A percentile compares a stretch with the other conserved stretches of the same genome.
Evolutionary conservation across 1,139 yeast species (phyloP).

Genomic region (Groenewaldozyma auringiensis): DNA sequence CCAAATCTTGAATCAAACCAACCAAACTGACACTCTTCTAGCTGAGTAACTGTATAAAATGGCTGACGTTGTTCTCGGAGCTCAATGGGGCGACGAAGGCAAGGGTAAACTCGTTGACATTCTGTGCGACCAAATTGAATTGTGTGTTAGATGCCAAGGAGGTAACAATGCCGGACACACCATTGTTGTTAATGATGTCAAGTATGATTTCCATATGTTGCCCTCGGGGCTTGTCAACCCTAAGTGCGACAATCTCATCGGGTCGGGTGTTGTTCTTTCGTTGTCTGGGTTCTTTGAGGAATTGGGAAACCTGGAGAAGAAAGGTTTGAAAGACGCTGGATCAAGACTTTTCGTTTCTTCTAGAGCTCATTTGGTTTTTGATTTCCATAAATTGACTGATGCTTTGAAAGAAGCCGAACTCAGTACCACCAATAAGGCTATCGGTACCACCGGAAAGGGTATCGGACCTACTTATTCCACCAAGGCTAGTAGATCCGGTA

Average conservation of each 20-base stretch:
- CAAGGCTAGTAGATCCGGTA: conserved; percentile 93
- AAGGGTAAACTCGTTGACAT: conserved; percentile 95
- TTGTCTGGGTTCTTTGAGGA: conserved; percentile 90
- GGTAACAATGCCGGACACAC: conserved; percentile 99
- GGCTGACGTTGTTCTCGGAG: conserved; percentile 92
- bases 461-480: conserved; percentile 98
- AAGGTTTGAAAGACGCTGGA: conserved; percentile 56
- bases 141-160: conserved; percentile 97
- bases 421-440: conserved; percentile 75
- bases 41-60: conserved; percentile 27
- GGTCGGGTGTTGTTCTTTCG: conserved; percentile 95
- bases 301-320: conserved; percentile 67
- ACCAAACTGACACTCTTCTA: neutral
- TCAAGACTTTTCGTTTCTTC: conserved; percentile 81
- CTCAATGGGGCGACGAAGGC: conserved; percentile 99
- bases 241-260: conserved; percentile 79
- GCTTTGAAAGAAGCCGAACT: conserved; percentile 91
- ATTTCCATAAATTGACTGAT: conserved; percentile 95
- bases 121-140: conserved; percentile 86
- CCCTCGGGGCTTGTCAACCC: conserved; percentile 96
- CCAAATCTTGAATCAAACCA: neutral
- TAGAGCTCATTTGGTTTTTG: conserved; percentile 93
- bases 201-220: conserved; percentile 97
- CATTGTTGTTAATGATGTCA: conserved; percentile 78
- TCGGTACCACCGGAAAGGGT: conserved; percentile 99